Conservation (phyloP, 345 rosid species). For the Mercurialis annua region DNA sequence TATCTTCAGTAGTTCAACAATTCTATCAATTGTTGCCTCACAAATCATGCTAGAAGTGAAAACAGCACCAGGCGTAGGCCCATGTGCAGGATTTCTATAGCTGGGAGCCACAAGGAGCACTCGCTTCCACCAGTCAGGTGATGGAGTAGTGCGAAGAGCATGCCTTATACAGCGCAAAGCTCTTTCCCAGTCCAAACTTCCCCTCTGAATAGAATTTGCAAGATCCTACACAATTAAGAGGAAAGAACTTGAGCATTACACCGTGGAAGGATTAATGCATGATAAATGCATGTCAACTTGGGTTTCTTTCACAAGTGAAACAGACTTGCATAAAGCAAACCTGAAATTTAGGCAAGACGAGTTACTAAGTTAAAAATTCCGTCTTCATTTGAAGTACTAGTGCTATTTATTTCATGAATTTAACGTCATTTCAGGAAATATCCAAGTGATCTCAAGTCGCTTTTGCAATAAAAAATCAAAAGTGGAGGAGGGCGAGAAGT, state of each 20-base stretch:
- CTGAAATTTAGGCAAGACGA: not conserved
- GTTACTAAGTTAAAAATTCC: not conserved
- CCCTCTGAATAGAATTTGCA: constrained; percentile 80
- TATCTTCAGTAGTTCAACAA: constrained; percentile 83
- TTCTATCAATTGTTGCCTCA: constrained; percentile 88
- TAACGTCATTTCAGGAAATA: not conserved
- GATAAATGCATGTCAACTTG: not conserved
- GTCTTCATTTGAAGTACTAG: not conserved
- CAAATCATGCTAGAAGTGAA: constrained; percentile 90
- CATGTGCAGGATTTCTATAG: constrained; percentile 66
- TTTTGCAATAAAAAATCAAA: not conserved
- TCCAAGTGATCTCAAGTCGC: not conserved
- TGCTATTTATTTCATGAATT: not conserved
- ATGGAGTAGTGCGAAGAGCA: constrained; percentile 94
- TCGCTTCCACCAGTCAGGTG: constrained; percentile 99
- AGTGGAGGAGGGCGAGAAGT: not conserved
- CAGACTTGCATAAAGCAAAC: not conserved
- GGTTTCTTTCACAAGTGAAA: not conserved
- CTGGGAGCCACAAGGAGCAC: constrained; percentile 90
- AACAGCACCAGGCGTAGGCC: constrained; percentile 92
- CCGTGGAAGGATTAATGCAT: not conserved
- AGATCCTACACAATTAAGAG: constrained; percentile 57
- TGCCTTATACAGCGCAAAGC: constrained; percentile 94
- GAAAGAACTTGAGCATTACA: not conserved
- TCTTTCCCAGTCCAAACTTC: constrained; percentile 99